phyloP scores from a whole-genome alignment of 768 basidiomycete genomes.

The Astraeus odoratus region DNA sequence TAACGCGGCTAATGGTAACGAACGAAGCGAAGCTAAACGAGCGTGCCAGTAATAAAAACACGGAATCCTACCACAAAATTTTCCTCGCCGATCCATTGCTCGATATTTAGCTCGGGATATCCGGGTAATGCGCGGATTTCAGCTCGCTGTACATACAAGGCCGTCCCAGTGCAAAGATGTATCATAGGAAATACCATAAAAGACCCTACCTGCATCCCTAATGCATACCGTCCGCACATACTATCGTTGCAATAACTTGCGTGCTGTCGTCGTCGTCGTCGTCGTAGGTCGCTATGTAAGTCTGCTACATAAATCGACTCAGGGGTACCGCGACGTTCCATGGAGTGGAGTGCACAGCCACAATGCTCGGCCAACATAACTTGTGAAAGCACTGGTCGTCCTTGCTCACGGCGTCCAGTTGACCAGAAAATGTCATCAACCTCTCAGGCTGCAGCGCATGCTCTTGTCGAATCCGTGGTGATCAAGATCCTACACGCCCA shows the following conservation, averaged over 20 bases:
- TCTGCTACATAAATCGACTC: too few species aligned
- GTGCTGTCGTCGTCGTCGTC: too few species aligned
- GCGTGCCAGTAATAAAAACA: neutral
- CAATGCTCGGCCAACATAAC: too few species aligned
- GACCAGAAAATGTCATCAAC: slow-evolving; percentile 4
- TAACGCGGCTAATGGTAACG: slow-evolving; percentile 44
- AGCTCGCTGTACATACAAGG: slow-evolving; percentile 13
- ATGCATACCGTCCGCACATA: slow-evolving; percentile 66
- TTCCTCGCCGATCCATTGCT: slow-evolving; percentile 56
- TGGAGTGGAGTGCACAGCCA: neutral
- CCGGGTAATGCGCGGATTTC: slow-evolving; percentile 33
- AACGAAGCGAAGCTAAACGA: neutral
- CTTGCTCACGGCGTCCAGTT: neutral
- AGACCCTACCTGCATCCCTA: slow-evolving; percentile 39
- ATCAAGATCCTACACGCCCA: slow-evolving; percentile 72
- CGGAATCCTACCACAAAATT: slow-evolving; percentile 39
- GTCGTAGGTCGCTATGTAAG: too few species aligned
- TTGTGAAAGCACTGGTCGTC: too few species aligned
- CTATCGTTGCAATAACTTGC: neutral
- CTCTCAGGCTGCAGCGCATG: slow-evolving; percentile 42
- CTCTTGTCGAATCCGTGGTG: slow-evolving; percentile 59
- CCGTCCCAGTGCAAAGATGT: neutral
- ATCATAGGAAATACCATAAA: neutral
- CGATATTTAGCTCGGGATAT: slow-evolving; percentile 35
- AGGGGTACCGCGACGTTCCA: too few species aligned